Evolutionary conservation across 148 eudicot species (phyloP).

Genomic region (Rhododendron ovatum): DNA sequence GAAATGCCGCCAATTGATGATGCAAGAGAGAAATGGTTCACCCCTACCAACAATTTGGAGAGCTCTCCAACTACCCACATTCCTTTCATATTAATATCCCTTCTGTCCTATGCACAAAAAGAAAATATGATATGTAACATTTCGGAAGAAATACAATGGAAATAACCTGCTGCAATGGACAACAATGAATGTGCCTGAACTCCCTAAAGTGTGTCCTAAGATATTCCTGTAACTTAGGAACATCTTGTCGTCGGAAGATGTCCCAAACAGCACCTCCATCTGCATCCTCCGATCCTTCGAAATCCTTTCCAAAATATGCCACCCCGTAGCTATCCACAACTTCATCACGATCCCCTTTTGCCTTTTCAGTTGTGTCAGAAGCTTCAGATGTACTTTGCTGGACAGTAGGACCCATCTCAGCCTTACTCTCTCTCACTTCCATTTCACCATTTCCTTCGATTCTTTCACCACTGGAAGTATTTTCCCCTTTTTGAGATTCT

Average conservation of each 20-base stretch:
- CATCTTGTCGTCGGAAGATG: conserved; percentile 49
- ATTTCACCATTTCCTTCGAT: not conserved
- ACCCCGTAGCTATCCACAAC: not conserved
- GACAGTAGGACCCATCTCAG: not conserved
- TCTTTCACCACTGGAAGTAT: conserved; percentile 13
- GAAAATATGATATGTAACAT: not conserved
- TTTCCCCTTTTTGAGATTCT: not conserved
- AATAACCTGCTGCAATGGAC: conserved; percentile 35
- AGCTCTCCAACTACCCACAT: not conserved
- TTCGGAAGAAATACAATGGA: not conserved
- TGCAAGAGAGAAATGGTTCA: not conserved
- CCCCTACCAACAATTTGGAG: not conserved
- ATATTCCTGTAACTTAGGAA: conserved; percentile 39
- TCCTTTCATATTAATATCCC: not conserved
- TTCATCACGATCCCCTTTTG: not conserved
- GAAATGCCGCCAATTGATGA: not conserved
- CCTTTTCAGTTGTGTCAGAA: conserved; percentile 5
- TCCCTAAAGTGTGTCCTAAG: conserved; percentile 38
- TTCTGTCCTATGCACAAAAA: not conserved
- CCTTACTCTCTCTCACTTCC: not conserved
- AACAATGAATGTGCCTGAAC: conserved; percentile 39
- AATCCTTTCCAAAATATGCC: not conserved
- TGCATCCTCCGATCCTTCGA: conserved; percentile 21
- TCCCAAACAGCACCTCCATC: conserved; percentile 56
- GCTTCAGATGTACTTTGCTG: not conserved